Percentiles rank a stretch among this genome's conserved stretches.
Evolutionary conservation across 192 early-diverging fungal species (phyloP).

Genomic region (Chytriomyces hyalinus): DNA sequence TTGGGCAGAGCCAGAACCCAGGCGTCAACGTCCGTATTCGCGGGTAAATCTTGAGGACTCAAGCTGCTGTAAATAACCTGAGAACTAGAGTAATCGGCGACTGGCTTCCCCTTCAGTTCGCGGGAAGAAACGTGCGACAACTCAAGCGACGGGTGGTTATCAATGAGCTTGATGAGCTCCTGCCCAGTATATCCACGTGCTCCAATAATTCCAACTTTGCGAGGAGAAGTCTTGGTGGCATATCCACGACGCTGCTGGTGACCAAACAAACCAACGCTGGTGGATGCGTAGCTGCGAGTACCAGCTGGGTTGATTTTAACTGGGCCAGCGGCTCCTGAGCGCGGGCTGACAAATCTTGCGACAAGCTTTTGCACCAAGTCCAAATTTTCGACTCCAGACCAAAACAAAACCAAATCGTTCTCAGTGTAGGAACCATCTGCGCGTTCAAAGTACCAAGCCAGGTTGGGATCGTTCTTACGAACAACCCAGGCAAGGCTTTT

Average conservation of each 20-base stretch:
- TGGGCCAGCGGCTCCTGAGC: neutral
- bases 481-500: slow-evolving; percentile 83
- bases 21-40: slow-evolving; percentile 79
- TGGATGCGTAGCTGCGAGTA: slow-evolving; percentile 67
- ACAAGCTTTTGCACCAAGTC: slow-evolving; percentile 76
- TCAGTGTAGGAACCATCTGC: slow-evolving; percentile 85
- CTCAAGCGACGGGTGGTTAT: slow-evolving; percentile 83
- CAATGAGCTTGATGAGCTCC: slow-evolving; percentile 90
- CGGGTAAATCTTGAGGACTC: slow-evolving; percentile 66
- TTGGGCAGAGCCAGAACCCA: slow-evolving; percentile 99
- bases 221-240: slow-evolving; percentile 45
- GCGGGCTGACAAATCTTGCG: slow-evolving; percentile 48
- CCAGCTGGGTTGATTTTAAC: slow-evolving; percentile 13
- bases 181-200: slow-evolving; percentile 97
- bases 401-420: slow-evolving; percentile 84
- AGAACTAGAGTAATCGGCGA: slow-evolving; percentile 76
- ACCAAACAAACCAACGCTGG: slow-evolving; percentile 23
- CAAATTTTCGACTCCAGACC: slow-evolving; percentile 88
- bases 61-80: slow-evolving; percentile 81
- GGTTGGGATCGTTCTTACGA: slow-evolving; percentile 74
- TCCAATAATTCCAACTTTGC: slow-evolving; percentile 84
- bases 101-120: slow-evolving; percentile 87
- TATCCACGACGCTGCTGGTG: slow-evolving; percentile 62
- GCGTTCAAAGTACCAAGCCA: slow-evolving; percentile 96
- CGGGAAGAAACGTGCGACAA: slow-evolving; percentile 91